A percentile compares a stretch with the other conserved stretches of the same genome.
Conservation (phyloP, 1,284 basidiomycete species). For the Abortiporus biennis region DNA sequence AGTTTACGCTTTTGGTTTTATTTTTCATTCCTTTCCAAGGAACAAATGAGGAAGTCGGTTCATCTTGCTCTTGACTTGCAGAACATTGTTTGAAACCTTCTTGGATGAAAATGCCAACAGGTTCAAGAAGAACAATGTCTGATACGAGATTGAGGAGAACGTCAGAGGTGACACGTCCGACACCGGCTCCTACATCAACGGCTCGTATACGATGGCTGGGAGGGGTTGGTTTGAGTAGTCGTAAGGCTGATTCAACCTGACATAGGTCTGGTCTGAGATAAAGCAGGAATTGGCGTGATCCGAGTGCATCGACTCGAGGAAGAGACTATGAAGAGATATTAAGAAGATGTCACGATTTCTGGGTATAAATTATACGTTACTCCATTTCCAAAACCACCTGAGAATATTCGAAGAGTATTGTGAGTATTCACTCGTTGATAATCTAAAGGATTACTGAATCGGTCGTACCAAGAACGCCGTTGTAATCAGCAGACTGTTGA, state of each 20-base stretch:
- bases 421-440: background rate
- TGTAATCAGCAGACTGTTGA: constrained; percentile 62
- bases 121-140: constrained; percentile 85
- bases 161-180: constrained; percentile 84
- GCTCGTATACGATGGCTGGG: constrained; percentile 52
- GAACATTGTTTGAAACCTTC: constrained; percentile 56
- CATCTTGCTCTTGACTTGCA: constrained; percentile 24
- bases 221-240: constrained; percentile 17
- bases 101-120: constrained; percentile 70
- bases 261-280: constrained; percentile 75
- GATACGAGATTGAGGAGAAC: constrained; percentile 81
- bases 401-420: background rate
- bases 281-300: constrained; percentile 82
- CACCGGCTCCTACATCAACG: constrained; percentile 87
- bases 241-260: constrained; percentile 65
- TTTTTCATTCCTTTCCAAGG: constrained; percentile 69
- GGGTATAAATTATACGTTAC: too few relatives aligned
- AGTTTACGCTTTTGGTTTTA: constrained; percentile 70
- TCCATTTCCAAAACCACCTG: constrained; percentile 69
- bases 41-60: constrained; percentile 9
- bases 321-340: constrained; percentile 50
- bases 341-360: constrained; percentile 13
- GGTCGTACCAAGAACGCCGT: constrained; percentile 58
- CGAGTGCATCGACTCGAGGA: constrained; percentile 83
- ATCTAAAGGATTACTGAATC: too few relatives aligned